Evolutionary conservation across 495 filamentous ascomycete genomes (phyloP).

Genomic region (Aspergillus saccharolyticus): DNA sequence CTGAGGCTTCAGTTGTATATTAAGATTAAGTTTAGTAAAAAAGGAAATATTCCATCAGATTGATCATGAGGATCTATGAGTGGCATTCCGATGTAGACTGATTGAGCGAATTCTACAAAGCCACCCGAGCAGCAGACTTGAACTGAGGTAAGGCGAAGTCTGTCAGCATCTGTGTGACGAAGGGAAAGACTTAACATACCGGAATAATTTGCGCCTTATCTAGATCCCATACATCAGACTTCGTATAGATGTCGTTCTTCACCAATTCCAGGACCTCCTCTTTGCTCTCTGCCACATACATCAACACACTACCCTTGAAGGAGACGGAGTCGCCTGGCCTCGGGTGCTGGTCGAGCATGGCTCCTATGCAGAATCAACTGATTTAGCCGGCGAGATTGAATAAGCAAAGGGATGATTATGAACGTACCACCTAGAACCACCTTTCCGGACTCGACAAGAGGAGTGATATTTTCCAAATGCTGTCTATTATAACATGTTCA

Average conservation of each 20-base stretch:
- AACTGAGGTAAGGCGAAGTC: slow-evolving; percentile 25
- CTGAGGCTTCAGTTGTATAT: neutral
- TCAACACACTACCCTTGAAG: slow-evolving; percentile 66
- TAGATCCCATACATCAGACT: slow-evolving; percentile 75
- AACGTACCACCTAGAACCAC: slow-evolving; percentile 38
- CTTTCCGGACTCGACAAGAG: slow-evolving; percentile 27
- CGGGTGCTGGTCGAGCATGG: slow-evolving; percentile 62
- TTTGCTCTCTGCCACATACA: slow-evolving; percentile 56
- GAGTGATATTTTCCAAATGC: slow-evolving; percentile 34
- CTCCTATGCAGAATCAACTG: slow-evolving; percentile 43
- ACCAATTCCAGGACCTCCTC: slow-evolving; percentile 65
- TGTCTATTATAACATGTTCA: slow-evolving; percentile 14
- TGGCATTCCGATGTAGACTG: neutral
- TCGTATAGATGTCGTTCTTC: slow-evolving; percentile 66
- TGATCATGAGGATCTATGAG: neutral
- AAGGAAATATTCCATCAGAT: neutral
- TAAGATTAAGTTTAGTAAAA: neutral
- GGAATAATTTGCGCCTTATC: slow-evolving; percentile 59
- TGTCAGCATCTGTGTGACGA: slow-evolving; percentile 1
- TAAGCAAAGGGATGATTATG: neutral
- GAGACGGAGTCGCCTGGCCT: slow-evolving; percentile 56
- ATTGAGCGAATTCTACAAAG: neutral
- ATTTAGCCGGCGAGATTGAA: neutral
- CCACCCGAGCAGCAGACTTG: slow-evolving; percentile 35
- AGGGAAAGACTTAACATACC: slow-evolving; percentile 25